Percentiles rank a stretch among this genome's conserved stretches.
Conservation (phyloP, 1,139 yeast genomes). For the Diutina rugosa region DNA sequence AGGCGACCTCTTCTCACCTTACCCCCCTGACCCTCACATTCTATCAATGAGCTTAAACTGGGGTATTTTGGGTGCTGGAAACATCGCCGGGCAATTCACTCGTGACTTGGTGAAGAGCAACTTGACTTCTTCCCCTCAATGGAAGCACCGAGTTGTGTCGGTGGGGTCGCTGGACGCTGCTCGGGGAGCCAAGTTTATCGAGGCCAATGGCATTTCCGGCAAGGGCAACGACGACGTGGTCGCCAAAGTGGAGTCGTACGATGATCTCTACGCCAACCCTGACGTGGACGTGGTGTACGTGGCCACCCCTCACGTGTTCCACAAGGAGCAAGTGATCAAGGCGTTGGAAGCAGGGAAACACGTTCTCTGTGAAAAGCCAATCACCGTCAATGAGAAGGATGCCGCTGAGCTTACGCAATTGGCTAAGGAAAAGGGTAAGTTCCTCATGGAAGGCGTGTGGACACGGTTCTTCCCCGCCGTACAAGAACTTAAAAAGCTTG, state of each 20-base stretch:
- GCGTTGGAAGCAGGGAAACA: constrained; percentile 42
- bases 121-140: constrained; percentile 3
- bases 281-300: constrained; percentile 41
- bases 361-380: constrained; percentile 51
- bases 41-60: constrained; percentile 13
- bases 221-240: constrained; percentile 10
- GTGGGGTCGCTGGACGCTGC: constrained; percentile 18
- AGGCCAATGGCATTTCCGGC: constrained; percentile 6
- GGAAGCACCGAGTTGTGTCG: constrained; percentile 16
- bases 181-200: constrained; percentile 16
- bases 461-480: constrained; percentile 47
- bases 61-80: constrained; percentile 38
- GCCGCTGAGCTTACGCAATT: constrained; percentile 28
- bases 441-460: constrained; percentile 58
- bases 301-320: constrained; percentile 48
- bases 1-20: background rate
- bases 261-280: constrained; percentile 26
- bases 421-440: constrained; percentile 32
- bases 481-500: constrained; percentile 19
- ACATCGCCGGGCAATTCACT: constrained; percentile 26
- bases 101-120: constrained; percentile 22
- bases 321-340: constrained; percentile 33
- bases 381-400: constrained; percentile 39
- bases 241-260: constrained; percentile 15
- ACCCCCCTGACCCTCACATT: background rate